phyloP scores from a whole-genome alignment of 768 basidiomycete genomes.

The Psilocybe sp. region DNA sequence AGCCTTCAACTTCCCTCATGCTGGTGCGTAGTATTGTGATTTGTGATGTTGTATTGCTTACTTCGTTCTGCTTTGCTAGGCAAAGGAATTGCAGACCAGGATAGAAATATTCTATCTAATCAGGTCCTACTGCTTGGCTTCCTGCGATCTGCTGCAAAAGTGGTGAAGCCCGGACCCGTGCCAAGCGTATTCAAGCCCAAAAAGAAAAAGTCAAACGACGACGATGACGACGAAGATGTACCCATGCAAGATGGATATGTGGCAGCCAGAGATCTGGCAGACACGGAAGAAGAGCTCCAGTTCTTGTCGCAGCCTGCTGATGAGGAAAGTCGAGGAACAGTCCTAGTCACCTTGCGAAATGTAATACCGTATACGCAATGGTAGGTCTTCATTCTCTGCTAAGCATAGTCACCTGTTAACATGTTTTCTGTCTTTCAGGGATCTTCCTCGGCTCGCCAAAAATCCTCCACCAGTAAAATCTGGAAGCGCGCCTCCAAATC shows the following conservation, averaged over 20 bases:
- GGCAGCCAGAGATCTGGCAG: conserved; percentile 8
- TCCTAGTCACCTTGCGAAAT: conserved; percentile 86
- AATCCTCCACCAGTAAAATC: conserved; percentile 56
- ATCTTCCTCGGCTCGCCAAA: conserved; percentile 73
- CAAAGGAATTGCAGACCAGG: conserved; percentile 89
- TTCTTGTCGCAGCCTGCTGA: conserved; percentile 6
- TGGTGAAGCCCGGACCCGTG: conserved; percentile 56
- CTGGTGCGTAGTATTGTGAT: conserved; percentile 50
- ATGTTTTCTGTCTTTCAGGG: conserved; percentile 43
- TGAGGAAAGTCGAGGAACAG: conserved; percentile 52
- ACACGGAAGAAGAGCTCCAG: conserved; percentile 4
- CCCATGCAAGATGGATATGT: conserved; percentile 27
- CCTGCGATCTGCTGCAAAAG: conserved; percentile 64
- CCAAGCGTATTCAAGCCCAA: conserved; percentile 38
- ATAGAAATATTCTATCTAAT: conserved; percentile 89
- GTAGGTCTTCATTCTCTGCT: conserved; percentile 34
- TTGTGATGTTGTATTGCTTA: background rate
- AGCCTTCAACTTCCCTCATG: conserved; percentile 96
- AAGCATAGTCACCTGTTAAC: background rate
- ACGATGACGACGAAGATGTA: conserved; percentile 30
- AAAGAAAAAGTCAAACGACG: conserved; percentile 49
- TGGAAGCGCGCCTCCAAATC: conserved; percentile 50
- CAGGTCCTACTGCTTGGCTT: conserved; percentile 83
- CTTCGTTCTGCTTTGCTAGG: conserved; percentile 37
- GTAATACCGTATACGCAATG: conserved; percentile 86